Base-by-base conservation (phyloP, 495 filamentous ascomycete species). In the Aspergillus affinis region DNA sequence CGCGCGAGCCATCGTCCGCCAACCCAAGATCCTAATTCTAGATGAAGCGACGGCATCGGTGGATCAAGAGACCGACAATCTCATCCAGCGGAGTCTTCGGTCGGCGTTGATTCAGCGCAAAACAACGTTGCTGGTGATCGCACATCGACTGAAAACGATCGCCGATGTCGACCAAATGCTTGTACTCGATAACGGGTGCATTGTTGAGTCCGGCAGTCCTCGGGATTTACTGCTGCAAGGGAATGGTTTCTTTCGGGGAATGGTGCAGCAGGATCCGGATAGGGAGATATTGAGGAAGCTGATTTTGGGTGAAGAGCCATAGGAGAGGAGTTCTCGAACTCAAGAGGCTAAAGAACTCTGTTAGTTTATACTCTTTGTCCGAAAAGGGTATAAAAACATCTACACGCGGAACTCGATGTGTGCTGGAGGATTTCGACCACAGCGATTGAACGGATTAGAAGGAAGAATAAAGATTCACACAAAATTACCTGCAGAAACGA, bases 11-110 rank as follows among this genome's bases (percentile, higher is more conserved):
- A 75, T 96, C 56, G 83, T 97, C 61, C 91, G 86, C 70, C 76
- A 81, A 19, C 89, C 91, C 0, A 90, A 67, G 29, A 67, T 96
- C 15, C 73, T 95, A 4, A 83, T 96, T 56, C 91, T 94, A 87
- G 92, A 96, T 70, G 92, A 96, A 75, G 92, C 92, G 13, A 96
- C 92, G 12, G 90, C 91, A 1, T 89, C 89, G 3, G 93, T 96
- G 65, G 92, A 96, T 77, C 91, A 92, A 74, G 84, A 80, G 21
- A 96, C 91, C 4, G 92, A 96, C 68, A 73, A 81, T 51, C 90
- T 90, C 69, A 95, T 96, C 63, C 92, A 96, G 70, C 86, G 86
- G 54, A 92, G 78, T 58, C 88, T 93, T 52, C 77, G 88, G 18
- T 80, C 86, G 58, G 86, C 87, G 65, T 90, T 90, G 52, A 44